Evolutionary conservation across 2,329 filamentous ascomycete genomes (phyloP).

Genomic region (Xylaria polymorpha): DNA sequence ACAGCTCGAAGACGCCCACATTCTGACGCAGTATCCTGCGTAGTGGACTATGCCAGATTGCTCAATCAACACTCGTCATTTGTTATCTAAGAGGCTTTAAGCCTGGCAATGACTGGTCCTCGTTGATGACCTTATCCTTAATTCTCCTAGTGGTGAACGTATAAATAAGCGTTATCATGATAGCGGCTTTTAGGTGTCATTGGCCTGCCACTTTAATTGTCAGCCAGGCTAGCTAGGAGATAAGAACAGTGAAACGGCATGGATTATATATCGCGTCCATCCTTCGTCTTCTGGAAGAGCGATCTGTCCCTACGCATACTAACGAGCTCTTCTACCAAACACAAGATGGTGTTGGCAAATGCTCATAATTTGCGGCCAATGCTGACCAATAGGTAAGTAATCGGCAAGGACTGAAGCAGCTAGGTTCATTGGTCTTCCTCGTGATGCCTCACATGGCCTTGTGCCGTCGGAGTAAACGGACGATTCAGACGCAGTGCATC

Average conservation of each 20-base stretch:
- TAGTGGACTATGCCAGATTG: constrained; percentile 23
- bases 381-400: constrained; percentile 18
- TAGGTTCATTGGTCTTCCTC: background rate
- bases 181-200: constrained; percentile 20
- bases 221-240: constrained; percentile 20
- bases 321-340: background rate
- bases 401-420: background rate
- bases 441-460: constrained; percentile 25
- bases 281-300: background rate
- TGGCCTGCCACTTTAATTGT: constrained; percentile 35
- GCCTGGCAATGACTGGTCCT: background rate
- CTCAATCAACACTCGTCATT: constrained; percentile 19
- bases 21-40: constrained; percentile 17
- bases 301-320: background rate
- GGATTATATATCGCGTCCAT: constrained; percentile 20
- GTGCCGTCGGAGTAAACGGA: constrained; percentile 22
- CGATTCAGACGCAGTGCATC: constrained; percentile 12
- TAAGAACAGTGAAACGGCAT: constrained; percentile 23
- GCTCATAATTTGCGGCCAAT: background rate
- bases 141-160: constrained; percentile 2
- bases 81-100: constrained; percentile 6
- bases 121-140: constrained; percentile 9
- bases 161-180: constrained; percentile 24
- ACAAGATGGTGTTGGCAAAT: constrained; percentile 2
- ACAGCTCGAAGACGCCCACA: constrained; percentile 6